phyloP scores from a whole-genome alignment of 805 yeast species.

The Lipomyces oligophaga region DNA sequence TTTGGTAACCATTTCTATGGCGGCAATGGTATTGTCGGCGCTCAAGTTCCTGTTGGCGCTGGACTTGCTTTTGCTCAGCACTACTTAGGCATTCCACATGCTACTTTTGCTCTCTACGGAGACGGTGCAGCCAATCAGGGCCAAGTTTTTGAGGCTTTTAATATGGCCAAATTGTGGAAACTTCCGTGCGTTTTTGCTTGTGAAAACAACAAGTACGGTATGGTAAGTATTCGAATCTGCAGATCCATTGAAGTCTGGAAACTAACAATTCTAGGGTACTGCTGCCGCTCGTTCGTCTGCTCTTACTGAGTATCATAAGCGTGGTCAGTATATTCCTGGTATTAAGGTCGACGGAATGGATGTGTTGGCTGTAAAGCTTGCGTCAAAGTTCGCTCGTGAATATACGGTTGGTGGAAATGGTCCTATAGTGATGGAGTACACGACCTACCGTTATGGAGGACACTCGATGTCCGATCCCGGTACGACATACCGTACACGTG shows the following conservation, averaged over 20 bases:
- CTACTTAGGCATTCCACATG: constrained; percentile 72
- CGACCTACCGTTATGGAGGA: constrained; percentile 99
- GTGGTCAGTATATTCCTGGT: constrained; percentile 99
- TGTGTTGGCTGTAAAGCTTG: constrained; percentile 89
- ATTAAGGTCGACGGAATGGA: constrained; percentile 99
- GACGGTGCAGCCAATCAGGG: constrained; percentile 99
- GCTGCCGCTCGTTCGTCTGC: constrained; percentile 97
- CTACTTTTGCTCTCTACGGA: constrained; percentile 89
- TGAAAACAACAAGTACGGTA: constrained; percentile 99
- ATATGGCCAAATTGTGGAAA: constrained; percentile 99
- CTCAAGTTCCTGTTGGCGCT: constrained; percentile 97
- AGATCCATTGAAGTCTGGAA: background rate
- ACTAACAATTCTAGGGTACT: constrained; percentile 54
- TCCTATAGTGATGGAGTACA: constrained; percentile 92
- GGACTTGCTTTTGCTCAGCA: constrained; percentile 98
- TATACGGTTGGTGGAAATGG: constrained; percentile 93
- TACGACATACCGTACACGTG: constrained; percentile 99
- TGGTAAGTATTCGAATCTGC: constrained; percentile 43
- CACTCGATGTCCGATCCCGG: constrained; percentile 99
- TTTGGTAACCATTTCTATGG: constrained; percentile 94
- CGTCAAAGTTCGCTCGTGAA: constrained; percentile 94
- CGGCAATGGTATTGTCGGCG: constrained; percentile 99
- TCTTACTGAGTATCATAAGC: constrained; percentile 91
- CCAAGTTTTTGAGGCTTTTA: constrained; percentile 94
- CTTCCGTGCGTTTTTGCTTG: constrained; percentile 92